A percentile compares a stretch with the other conserved stretches of the same genome.
Evolutionary conservation across 2,329 filamentous ascomycete species (phyloP).

Genomic region (Tolypocladium endophyticum): DNA sequence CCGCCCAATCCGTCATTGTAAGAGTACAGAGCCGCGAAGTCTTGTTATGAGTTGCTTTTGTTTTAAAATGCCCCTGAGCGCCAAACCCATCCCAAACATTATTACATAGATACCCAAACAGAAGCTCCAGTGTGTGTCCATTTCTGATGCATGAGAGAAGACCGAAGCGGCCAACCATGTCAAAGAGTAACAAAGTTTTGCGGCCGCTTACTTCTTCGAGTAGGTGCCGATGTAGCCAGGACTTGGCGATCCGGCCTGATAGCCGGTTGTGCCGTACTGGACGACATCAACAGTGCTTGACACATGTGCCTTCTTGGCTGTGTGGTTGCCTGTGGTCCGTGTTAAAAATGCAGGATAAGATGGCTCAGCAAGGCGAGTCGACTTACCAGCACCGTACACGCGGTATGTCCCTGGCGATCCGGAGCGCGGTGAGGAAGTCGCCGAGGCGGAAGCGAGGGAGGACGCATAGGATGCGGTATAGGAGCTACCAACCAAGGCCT

Average conservation of each 20-base stretch:
- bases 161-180: not conserved
- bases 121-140: not conserved
- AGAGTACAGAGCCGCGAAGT: not conserved
- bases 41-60: not conserved
- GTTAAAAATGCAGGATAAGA: conserved; percentile 9
- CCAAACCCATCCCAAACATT: not conserved
- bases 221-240: conserved; percentile 16
- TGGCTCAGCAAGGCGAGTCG: conserved; percentile 1
- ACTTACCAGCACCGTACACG: conserved; percentile 21
- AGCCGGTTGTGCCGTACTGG: conserved; percentile 19
- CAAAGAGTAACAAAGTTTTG: not conserved
- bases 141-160: not conserved
- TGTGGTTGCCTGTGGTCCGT: conserved; percentile 11
- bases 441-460: conserved; percentile 4
- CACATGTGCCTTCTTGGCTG: conserved; percentile 11
- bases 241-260: conserved; percentile 19
- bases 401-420: conserved; percentile 17
- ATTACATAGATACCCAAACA: not conserved
- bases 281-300: conserved; percentile 16
- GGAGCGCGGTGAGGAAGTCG: conserved; percentile 14
- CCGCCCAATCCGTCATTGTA: not conserved
- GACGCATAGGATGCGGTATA: conserved; percentile 13
- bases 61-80: not conserved
- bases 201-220: not conserved
- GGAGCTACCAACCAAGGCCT: conserved; percentile 17